phyloP scores from a whole-genome alignment of 345 rosid species.

The Lenwebbia sp. region DNA sequence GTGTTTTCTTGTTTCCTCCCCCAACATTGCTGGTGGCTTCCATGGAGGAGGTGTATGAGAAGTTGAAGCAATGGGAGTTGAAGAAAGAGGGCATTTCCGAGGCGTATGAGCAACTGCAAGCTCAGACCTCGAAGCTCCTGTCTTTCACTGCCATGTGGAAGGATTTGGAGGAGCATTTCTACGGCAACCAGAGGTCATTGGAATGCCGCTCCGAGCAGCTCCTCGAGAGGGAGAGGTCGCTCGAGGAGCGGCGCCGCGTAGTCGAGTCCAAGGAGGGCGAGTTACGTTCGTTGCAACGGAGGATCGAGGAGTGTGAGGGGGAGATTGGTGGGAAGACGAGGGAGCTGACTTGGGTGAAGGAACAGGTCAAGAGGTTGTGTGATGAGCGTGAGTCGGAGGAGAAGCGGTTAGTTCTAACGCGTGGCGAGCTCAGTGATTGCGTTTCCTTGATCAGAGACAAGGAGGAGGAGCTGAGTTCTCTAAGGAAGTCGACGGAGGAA shows the following conservation, averaged over 20 bases:
- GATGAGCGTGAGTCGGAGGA: not conserved
- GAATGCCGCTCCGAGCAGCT: not conserved
- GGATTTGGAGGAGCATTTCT: not conserved
- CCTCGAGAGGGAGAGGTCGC: not conserved
- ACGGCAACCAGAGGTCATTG: not conserved
- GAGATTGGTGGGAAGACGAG: not conserved
- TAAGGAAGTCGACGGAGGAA: not conserved
- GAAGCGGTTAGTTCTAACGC: not conserved
- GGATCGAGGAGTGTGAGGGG: not conserved
- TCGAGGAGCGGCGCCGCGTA: not conserved
- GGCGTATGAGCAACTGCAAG: not conserved
- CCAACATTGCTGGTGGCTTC: not conserved
- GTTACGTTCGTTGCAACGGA: not conserved
- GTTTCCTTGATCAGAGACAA: not conserved
- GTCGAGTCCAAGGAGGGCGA: not conserved
- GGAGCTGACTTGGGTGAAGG: not conserved
- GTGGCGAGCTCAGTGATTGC: not conserved
- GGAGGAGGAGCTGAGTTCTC: not conserved
- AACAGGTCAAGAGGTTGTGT: not conserved
- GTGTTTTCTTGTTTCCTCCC: no score
- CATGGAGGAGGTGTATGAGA: not conserved
- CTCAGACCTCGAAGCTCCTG: not conserved
- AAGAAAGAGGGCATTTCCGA: not conserved
- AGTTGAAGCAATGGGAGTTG: no score
- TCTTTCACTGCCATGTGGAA: not conserved